These are phyloP conservation scores for Zostera marina DNA, from an alignment of 116 monocot genomes.

Conservation along the genomic window DNA sequence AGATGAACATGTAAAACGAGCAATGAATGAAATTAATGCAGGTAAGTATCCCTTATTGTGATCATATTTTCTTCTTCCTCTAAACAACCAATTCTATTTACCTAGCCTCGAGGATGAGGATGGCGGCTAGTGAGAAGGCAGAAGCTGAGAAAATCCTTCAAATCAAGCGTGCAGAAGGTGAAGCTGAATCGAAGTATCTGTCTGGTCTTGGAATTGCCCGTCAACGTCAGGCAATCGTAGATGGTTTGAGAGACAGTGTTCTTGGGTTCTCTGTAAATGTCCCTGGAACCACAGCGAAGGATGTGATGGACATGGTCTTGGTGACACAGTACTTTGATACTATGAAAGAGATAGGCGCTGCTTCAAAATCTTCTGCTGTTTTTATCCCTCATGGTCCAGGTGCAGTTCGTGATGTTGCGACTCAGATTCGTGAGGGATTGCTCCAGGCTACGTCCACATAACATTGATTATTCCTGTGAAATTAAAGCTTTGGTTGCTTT, in stretches of 20 bases:
- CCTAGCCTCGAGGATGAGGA: slow-evolving; percentile 58
- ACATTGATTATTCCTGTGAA: neutral
- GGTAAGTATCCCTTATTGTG: slow-evolving; percentile 11
- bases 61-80: neutral
- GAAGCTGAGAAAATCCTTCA: slow-evolving; percentile 88
- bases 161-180: slow-evolving; percentile 66
- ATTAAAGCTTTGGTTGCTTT: too few species aligned
- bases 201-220: slow-evolving; percentile 70
- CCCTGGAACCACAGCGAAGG: slow-evolving; percentile 69
- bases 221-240: slow-evolving; percentile 74
- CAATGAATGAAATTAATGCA: slow-evolving; percentile 89
- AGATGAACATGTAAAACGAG: slow-evolving; percentile 55
- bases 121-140: slow-evolving; percentile 70
- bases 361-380: slow-evolving; percentile 55
- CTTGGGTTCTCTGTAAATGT: slow-evolving; percentile 73
- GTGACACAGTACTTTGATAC: slow-evolving; percentile 84
- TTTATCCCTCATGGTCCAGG: slow-evolving; percentile 83
- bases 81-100: neutral
- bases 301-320: slow-evolving; percentile 90
- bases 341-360: slow-evolving; percentile 79
- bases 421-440: slow-evolving; percentile 64
- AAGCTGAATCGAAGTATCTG: slow-evolving; percentile 75
- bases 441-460: slow-evolving; percentile 27
- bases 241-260: slow-evolving; percentile 74
- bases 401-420: slow-evolving; percentile 56